Base-by-base conservation (phyloP, 805 yeast genomes). In the Starmerella riodocensis region DNA sequence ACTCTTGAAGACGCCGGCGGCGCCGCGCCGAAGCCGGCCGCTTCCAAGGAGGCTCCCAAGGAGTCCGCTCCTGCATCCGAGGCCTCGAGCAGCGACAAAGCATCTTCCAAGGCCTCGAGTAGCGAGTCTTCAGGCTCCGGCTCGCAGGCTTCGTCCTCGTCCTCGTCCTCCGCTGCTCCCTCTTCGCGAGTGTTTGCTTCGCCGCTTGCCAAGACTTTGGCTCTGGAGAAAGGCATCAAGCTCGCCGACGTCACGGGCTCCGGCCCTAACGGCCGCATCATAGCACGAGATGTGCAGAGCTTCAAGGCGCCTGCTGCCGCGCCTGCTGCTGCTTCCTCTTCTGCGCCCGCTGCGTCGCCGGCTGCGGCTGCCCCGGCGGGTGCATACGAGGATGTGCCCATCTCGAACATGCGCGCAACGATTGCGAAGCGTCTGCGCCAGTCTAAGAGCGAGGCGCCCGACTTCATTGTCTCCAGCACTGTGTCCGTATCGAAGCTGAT, bases 201-300 rank as follows among this genome's bases (percentile, higher is more conserved):
- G 46, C 98, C 98, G 43, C 67, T 80, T 50, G 98, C 98, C 45
- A 88, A 88, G 71, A 76, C 75, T 50, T 67, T 91, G 48, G 98
- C 98, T 44, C 69, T 86, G 51, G 95, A 88, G 62, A 74, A 78
- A 62, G 98, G 97, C 54, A 69, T 88, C 56, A 71, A 93, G 32
- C 73, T 88, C 56, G 83, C 80, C 66, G 74, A 74, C 54, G 68
- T 91, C 57, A 74, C 74, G 62, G 97, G 97, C 57, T 64, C 94
- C 32, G 98, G 98, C 53, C 97, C 97, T 58, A 70, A 71, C 56
- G 97, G 97, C 52, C 82, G 98, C 69, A 83, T 91, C 59, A 70
- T 82, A 50, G 91, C 86, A 56, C 75, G 75, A 54, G 98, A 91
- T 60, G 80, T 91, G 50, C 96, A 88, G 65, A 66, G 66, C 54